phyloP scores from a whole-genome alignment of 2,329 filamentous ascomycete species.

The Sphaerulina musiva region DNA sequence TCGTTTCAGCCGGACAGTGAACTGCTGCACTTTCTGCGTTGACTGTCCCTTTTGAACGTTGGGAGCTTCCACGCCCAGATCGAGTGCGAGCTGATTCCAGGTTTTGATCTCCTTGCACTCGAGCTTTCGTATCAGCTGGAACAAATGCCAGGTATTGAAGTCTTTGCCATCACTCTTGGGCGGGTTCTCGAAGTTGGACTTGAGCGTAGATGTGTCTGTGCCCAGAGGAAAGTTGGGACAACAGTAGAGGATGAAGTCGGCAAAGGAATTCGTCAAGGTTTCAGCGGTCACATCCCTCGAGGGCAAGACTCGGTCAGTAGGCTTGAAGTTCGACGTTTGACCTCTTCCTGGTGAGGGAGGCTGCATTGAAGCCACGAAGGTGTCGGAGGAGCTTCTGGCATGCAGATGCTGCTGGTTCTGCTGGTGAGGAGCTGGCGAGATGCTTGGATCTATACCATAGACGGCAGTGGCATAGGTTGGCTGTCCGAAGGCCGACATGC shows the following conservation, averaged over 20 bases:
- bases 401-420: conserved; percentile 13
- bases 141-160: conserved; percentile 72
- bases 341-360: conserved; percentile 20
- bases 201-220: conserved; percentile 63
- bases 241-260: conserved; percentile 80
- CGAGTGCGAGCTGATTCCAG: conserved; percentile 80
- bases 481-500: conserved; percentile 20
- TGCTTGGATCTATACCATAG: conserved; percentile 24
- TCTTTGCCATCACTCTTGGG: conserved; percentile 83
- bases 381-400: conserved; percentile 15
- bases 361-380: conserved; percentile 20
- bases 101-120: conserved; percentile 82
- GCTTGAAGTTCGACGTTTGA: conserved; percentile 27
- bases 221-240: conserved; percentile 72
- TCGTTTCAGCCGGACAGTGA: conserved; percentile 82
- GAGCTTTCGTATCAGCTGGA: conserved; percentile 69
- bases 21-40: conserved; percentile 89
- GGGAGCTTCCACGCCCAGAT: conserved; percentile 81
- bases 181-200: conserved; percentile 68
- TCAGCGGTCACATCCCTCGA: conserved; percentile 60
- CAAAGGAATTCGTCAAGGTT: conserved; percentile 74
- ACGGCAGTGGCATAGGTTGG: conserved; percentile 22
- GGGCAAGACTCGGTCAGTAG: conserved; percentile 54
- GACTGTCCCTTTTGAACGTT: conserved; percentile 70
- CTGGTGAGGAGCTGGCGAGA: conserved; percentile 10